phyloP scores from a whole-genome alignment of 257 asterid species.

The Lavandula angustifolia region DNA sequence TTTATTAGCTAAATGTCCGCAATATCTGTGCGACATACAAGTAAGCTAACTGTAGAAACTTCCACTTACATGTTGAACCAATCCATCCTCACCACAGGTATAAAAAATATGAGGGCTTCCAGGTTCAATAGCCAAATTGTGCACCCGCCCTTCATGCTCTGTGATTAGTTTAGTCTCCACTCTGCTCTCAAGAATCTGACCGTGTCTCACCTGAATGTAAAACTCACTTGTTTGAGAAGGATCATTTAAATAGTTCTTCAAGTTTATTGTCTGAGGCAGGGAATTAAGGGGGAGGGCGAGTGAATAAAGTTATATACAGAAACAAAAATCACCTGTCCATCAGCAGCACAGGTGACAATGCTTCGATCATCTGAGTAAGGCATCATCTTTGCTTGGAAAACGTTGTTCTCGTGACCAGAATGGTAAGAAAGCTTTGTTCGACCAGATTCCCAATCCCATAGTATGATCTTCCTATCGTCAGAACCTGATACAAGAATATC shows the following conservation, averaged over 20 bases:
- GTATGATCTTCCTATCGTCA: conserved; percentile 77
- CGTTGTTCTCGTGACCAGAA: conserved; percentile 80
- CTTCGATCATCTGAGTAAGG: conserved; percentile 79
- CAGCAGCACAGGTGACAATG: conserved; percentile 93
- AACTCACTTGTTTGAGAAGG: conserved; percentile 19
- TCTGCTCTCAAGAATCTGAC: conserved; percentile 67
- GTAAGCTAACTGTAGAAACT: not conserved
- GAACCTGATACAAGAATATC: conserved; percentile 83
- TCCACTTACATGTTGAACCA: conserved; percentile 86
- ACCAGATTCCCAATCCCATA: conserved; percentile 97
- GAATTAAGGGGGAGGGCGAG: not conserved
- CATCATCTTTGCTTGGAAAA: conserved; percentile 90
- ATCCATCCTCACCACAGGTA: conserved; percentile 93
- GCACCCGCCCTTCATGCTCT: conserved; percentile 70
- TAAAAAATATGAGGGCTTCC: conserved; percentile 80
- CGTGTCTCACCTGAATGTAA: conserved; percentile 69
- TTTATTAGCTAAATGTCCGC: conserved; percentile 13
- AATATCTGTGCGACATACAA: not conserved
- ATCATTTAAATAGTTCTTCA: conserved; percentile 9
- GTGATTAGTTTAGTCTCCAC: conserved; percentile 67
- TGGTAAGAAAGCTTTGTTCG: conserved; percentile 56
- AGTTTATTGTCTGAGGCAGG: not conserved
- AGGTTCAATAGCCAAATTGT: conserved; percentile 84
- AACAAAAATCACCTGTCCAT: conserved; percentile 73
- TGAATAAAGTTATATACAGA: not conserved